Evolutionary conservation across 176 grass and related monocot genomes (phyloP), one percentile per base, ranked within the genome.

Genomic region (Bonia amplexicaulis): DNA sequence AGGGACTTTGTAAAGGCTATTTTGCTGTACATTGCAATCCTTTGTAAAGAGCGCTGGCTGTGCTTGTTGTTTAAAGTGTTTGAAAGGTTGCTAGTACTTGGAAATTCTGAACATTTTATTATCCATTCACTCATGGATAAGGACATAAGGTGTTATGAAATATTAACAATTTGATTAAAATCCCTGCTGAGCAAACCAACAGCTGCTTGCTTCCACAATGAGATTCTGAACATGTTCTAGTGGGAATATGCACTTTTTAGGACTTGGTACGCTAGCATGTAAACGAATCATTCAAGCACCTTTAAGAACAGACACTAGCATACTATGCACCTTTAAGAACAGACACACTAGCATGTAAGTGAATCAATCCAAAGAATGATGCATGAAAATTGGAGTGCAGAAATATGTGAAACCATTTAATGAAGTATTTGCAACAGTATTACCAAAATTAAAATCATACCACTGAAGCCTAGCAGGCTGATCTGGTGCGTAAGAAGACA

Each of bases 21-120:
- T 87, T 65, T 31, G 23, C 68, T 80, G 81, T 84, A 66, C 47
- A 82, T 60, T 79, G 65, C 58, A 75, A 35, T 87, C 20, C 9
- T 31, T 58, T 87, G 48, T 82, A 87, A 68, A 33, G 33, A 48
- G 49, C 13, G 19, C 31, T 9, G 27, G 35, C 7, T 80, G 11
- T 10, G 1, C 6, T 25, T 60, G 33, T 81, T 74, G 74, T 64
- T 81, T 47, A 27, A 41, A 68, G 71, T 49, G 68, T 11, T 31
- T 87, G 51, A 58, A 82, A 44, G n/a, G 35, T 41, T 53, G n/a
- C n/a, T 45, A 14, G 10, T 66, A 6, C 37, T 14, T 69, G 51
- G 25, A 70, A 85, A 85, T 6, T 69, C 41, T 7, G 40, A 25
- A 16, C 23, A 75, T 55, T 84, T 25, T 45, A 37, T 66, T 48